Evolutionary conservation across 768 basidiomycete species (phyloP).

Genomic region (Boletus pseudopeckii): DNA sequence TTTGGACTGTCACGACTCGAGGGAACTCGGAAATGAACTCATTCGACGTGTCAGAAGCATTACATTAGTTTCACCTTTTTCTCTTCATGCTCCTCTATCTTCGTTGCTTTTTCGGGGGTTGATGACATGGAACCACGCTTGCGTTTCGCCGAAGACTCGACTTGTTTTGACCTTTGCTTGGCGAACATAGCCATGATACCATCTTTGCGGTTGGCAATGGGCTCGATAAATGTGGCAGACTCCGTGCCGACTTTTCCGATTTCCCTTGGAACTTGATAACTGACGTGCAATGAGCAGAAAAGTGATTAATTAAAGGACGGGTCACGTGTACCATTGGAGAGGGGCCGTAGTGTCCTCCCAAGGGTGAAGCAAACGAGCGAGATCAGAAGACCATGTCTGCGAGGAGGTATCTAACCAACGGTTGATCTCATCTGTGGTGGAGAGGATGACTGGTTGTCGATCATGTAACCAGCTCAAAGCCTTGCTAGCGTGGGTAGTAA

Average conservation of each 20-base stretch:
- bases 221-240: constrained; percentile 77
- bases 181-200: constrained; percentile 84
- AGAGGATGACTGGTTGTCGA: constrained; percentile 81
- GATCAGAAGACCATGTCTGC: constrained; percentile 57
- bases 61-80: constrained; percentile 23
- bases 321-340: constrained; percentile 62
- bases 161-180: constrained; percentile 45
- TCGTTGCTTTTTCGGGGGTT: background rate
- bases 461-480: constrained; percentile 87
- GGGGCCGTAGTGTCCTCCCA: constrained; percentile 47
- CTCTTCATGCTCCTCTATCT: constrained; percentile 13
- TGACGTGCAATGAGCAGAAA: constrained; percentile 27
- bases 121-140: constrained; percentile 21
- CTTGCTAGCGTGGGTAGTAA: constrained; percentile 75
- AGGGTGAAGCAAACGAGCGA: constrained; percentile 59
- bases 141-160: constrained; percentile 21
- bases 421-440: constrained; percentile 52
- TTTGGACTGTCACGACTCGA: background rate
- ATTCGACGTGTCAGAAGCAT: background rate
- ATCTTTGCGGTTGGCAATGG: constrained; percentile 74
- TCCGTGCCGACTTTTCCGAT: constrained; percentile 88
- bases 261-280: constrained; percentile 87
- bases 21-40: background rate
- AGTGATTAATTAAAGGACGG: background rate
- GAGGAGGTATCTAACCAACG: constrained; percentile 80